Conservation (phyloP, 2,329 filamentous ascomycete species). For the Trichoderma sp. region DNA sequence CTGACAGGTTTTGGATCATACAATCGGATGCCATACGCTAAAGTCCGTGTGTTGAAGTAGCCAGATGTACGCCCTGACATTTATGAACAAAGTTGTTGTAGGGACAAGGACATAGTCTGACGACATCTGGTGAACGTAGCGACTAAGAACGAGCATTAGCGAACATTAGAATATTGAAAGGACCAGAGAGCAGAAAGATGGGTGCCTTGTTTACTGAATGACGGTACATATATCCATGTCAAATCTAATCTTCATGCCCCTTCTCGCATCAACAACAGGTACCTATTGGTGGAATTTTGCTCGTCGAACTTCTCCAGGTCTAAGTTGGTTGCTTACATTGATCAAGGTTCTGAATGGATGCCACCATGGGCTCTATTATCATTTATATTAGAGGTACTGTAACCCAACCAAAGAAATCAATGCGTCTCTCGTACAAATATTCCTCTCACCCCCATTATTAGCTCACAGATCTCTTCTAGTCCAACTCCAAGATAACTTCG, state of each 20-base stretch:
- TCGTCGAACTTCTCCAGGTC: not conserved
- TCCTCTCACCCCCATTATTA: not conserved
- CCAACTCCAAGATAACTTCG: slow-evolving; percentile 15
- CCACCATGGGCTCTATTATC: not conserved
- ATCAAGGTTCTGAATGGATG: no score
- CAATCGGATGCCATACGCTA: not conserved
- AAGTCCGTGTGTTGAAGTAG: not conserved
- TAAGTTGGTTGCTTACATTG: not conserved
- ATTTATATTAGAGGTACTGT: not conserved
- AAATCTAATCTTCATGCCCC: not conserved
- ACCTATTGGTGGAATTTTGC: not conserved
- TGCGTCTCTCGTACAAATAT: not conserved
- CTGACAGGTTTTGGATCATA: not conserved
- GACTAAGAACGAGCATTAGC: no score
- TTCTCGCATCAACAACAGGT: not conserved
- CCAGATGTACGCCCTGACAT: not conserved
- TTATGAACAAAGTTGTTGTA: not conserved
- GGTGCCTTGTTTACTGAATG: not conserved
- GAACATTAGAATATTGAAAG: no score
- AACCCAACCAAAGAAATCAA: not conserved
- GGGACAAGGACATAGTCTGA: accelerated
- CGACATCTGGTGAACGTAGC: not conserved
- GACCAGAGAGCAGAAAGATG: no score
- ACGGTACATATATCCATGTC: not conserved
- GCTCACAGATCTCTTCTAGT: not conserved